Evolutionary conservation across 768 basidiomycete species (phyloP).

Genomic region (Suillus hirtellus): DNA sequence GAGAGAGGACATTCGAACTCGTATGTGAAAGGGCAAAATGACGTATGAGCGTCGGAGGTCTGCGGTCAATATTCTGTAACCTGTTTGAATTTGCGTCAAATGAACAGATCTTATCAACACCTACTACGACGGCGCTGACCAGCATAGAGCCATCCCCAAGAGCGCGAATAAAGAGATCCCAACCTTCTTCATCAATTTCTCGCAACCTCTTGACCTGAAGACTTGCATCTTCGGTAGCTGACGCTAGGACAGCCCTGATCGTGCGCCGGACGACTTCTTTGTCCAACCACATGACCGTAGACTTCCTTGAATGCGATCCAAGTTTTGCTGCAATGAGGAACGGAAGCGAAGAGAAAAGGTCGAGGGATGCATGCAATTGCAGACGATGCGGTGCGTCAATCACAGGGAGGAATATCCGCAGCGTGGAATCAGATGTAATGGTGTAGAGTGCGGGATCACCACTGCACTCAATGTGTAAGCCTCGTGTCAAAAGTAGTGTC

Average conservation of each 20-base stretch:
- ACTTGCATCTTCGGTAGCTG: constrained; percentile 2
- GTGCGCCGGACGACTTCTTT: constrained; percentile 54
- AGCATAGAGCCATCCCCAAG: constrained; percentile 73
- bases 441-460: constrained; percentile 82
- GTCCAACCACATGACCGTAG: constrained; percentile 71
- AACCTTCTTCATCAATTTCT: constrained; percentile 69
- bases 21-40: constrained; percentile 75
- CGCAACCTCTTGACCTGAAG: constrained; percentile 42
- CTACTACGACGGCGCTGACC: constrained; percentile 70
- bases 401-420: constrained; percentile 86
- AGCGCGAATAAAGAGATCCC: constrained; percentile 79
- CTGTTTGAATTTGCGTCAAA: constrained; percentile 1
- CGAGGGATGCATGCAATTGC: constrained; percentile 81
- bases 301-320: constrained; percentile 31
- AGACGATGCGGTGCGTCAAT: constrained; percentile 82
- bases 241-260: constrained; percentile 44
- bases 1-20: constrained; percentile 47
- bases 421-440: constrained; percentile 75
- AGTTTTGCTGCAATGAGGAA: constrained; percentile 36
- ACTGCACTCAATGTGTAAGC: constrained; percentile 36
- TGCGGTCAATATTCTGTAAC: constrained; percentile 80
- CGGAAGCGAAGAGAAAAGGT: constrained; percentile 62
- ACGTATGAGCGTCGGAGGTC: constrained; percentile 80
- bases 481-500: constrained; percentile 2
- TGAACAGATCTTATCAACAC: constrained; percentile 27